Base-by-base conservation (phyloP, 495 filamentous ascomycete genomes). In the Trichoderma reesei region DNA sequence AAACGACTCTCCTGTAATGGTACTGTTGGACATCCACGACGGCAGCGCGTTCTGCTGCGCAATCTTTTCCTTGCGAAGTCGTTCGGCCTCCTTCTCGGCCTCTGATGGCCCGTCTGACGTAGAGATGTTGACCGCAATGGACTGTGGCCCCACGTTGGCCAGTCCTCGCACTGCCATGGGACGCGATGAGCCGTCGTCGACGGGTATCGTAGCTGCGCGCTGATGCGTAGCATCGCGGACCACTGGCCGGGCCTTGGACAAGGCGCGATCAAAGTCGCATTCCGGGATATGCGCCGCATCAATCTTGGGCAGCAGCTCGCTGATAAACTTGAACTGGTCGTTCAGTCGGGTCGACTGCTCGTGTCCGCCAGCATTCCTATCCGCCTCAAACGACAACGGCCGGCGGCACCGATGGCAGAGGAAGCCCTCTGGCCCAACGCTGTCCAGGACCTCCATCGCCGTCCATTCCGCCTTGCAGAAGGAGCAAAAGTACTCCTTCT, bases 401-500 rank as follows among this genome's bases (percentile, higher is more conserved):
- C 76, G 78, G n/a, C 83, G 81, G 77, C 94, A 99, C 46, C 86
- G 87, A 67, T 90, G 86, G 71, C 94, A 99, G 56, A 87, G 75
- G 74, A 97, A 98, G 0, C 88, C 90, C n/a, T 73, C 74, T 65
- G 76, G 73, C 66, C 79, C 86, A 66, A 78, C 79, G 61, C 80
- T 83, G 70, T 95, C 91, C 31, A 97, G 70, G 0, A 96, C 90
- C 65, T 97, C 91, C 67, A 98, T 82, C 68, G 88, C 82, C 4
- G 91, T 95, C 85, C 86, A 97, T 70, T 94, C 86, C 3, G 85
- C 71, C 64, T 83, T 82, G 74, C 94, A 99, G 61, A 83, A 80
- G n/a, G 81, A 78, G 73, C 94, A 99, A 46, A 85, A 85, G 68
- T 90, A 96, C 71, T 96, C 93, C 74, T 96, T 96, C 68, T 88